These are phyloP conservation scores for Chernovozyma sophiae-reginae DNA, from an alignment of 1,139 yeast species.

Conservation along the genomic window DNA sequence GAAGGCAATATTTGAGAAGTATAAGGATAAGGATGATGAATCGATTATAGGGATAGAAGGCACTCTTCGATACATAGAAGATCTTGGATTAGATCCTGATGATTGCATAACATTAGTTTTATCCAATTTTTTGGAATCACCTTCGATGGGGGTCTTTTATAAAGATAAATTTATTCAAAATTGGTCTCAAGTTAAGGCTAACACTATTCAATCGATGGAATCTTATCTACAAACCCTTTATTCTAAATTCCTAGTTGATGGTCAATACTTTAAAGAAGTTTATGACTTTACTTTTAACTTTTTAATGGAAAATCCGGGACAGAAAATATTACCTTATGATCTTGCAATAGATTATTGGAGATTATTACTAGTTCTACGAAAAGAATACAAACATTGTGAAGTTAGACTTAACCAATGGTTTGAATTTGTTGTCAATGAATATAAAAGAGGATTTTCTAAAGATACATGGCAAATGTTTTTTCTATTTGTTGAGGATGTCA, in stretches of 20 bases:
- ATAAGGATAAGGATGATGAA: constrained; percentile 23
- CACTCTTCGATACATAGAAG: constrained; percentile 61
- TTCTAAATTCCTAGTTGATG: constrained; percentile 19
- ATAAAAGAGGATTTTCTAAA: constrained; percentile 47
- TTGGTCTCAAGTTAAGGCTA: constrained; percentile 46
- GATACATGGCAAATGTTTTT: constrained; percentile 88
- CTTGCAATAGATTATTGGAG: constrained; percentile 78
- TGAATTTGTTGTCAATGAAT: constrained; percentile 37
- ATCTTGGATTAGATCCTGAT: constrained; percentile 68
- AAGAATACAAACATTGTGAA: constrained; percentile 12
- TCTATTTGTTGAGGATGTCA: constrained; percentile 55
- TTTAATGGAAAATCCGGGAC: constrained; percentile 54
- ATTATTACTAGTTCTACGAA: constrained; percentile 44
- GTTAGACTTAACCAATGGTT: constrained; percentile 48
- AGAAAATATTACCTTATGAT: constrained; percentile 56
- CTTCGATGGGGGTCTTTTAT: constrained; percentile 59
- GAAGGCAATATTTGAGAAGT: constrained; percentile 23
- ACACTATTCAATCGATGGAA: constrained; percentile 48
- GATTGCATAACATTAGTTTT: constrained; percentile 66
- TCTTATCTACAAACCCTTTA: constrained; percentile 35
- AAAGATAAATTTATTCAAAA: constrained; percentile 46
- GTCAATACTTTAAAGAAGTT: constrained; percentile 46
- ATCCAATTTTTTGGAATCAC: constrained; percentile 64
- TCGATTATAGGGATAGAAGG: constrained; percentile 65
- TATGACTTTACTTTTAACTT: constrained; percentile 72